Evolutionary conservation across 345 rosid genomes (phyloP), one percentile per base, ranked within the genome.

Genomic region (Hibiscus tridactylites): DNA sequence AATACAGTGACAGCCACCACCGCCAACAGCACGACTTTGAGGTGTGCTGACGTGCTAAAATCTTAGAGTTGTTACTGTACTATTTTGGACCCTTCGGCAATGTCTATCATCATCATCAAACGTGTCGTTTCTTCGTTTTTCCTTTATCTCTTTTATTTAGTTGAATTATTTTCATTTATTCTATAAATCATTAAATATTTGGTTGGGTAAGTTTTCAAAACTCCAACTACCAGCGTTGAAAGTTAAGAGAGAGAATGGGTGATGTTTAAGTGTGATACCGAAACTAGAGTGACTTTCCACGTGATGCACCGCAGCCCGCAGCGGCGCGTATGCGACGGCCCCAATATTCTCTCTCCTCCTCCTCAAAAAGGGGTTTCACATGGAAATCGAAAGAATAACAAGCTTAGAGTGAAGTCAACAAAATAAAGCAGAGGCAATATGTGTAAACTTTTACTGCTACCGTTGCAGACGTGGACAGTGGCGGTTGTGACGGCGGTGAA

Each of bases 31-130:
- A 72, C 24, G 79, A 86, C 50, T 82, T 71, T 71, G 78, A 79
- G 76, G 88, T 83, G 21, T 79, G 86, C 82, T 84, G 82, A 84
- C 74, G 58, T 53, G 76, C 67, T 59, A 9, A 39, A 46, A 58
- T 68, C 73, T 3, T 24, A 52, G 21, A 24, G 74, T 15, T 35
- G 68, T 42, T 42, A 9, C 31, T 71, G 64, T 29, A 28, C 11
- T 53, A 5, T 24, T 65, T 65, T 21, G 54, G 33, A 16, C 6
- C 35, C 54, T 21, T 53, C 13, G 52, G 44, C 47, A 12, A 64
- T 29, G 47, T 26, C 70, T 24, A 70, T 69, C 68, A 35, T 33
- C 46, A 69, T 68, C 70, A 44, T 11, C 4, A 50, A 50, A 50
- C 54, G 54, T 24, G 50, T 65, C 54, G 31, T 46, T 46, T 47